Evolutionary conservation across 305 asterid genomes (phyloP), one percentile per base, ranked within the genome.

Genomic region (Rubia tinctorum): DNA sequence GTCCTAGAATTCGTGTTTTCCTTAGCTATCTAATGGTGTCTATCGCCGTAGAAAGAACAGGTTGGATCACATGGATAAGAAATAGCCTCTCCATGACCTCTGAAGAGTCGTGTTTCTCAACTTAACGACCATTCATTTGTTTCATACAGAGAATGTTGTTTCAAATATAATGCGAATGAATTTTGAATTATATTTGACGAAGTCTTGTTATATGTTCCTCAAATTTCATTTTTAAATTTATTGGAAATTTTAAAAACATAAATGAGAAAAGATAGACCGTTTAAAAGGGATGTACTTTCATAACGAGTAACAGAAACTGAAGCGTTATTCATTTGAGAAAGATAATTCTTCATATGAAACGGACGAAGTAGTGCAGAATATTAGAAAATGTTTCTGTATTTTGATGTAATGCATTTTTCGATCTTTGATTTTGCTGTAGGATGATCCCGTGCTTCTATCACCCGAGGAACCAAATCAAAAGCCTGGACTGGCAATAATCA

Each of bases 401-500:
- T 12, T 37, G 42, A 58, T 37, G 56, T 47, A 23, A 27, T 73
- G 73, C 69, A 55, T 44, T 63, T 80, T 76, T 58, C 60, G 8
- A 66, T 47, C 6, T 71, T 75, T 51, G 77, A 45, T 59, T 81
- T 37, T 75, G 27, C 40, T 76, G 62, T 66, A 94, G 99, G 99
- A 91, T 89, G 99, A 94, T 81, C 83, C 96, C 13, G 91, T 94
- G 77, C 93, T 94, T 71, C 70, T 91, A 77, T 91, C 83, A 76
- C 97, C 97, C 2, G 96, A 88, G 82, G 76, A 73, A 65, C 44
- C 34, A 73, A 77, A 62, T 22, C 93, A 88, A 87, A 91, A 91
- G 83, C 96, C 97, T 60, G 86, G 92, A 39, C 88, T 92, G 72
- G 99, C 96, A 74, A 90, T 94, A 79, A 90, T 94, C 71, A 91